These are phyloP conservation scores for Wickerhamomyces tratensis DNA, from an alignment of 805 yeast genomes.

Conservation along the genomic window DNA sequence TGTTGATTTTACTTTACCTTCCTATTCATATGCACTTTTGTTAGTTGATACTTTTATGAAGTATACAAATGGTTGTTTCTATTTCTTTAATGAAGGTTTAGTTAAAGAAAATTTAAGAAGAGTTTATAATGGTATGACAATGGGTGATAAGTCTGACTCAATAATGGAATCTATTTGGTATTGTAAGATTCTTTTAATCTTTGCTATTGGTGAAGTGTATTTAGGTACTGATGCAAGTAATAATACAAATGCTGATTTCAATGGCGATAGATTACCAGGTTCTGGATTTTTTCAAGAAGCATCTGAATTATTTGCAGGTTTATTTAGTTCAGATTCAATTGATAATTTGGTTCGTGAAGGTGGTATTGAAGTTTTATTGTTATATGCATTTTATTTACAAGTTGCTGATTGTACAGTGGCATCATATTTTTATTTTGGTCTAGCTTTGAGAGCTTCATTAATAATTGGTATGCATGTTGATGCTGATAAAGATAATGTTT, in stretches of 20 bases:
- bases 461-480: slow-evolving; percentile 78
- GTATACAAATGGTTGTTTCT: slow-evolving; percentile 77
- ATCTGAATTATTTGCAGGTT: slow-evolving; percentile 63
- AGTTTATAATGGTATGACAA: slow-evolving; percentile 38
- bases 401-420: slow-evolving; percentile 82
- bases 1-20: slow-evolving; percentile 65
- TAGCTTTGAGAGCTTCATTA: slow-evolving; percentile 63
- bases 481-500: slow-evolving; percentile 58
- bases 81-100: slow-evolving; percentile 75
- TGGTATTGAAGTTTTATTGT: slow-evolving; percentile 63
- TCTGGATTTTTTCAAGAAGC: slow-evolving; percentile 73
- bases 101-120: slow-evolving; percentile 59
- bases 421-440: slow-evolving; percentile 71
- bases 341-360: slow-evolving; percentile 73
- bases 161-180: slow-evolving; percentile 73
- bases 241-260: slow-evolving; percentile 33
- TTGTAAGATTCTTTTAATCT: slow-evolving; percentile 62
- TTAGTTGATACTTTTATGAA: slow-evolving; percentile 69
- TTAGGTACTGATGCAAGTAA: slow-evolving; percentile 59
- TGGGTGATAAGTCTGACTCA: slow-evolving; percentile 31
- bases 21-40: slow-evolving; percentile 66
- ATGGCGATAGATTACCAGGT: slow-evolving; percentile 54
- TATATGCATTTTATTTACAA: slow-evolving; percentile 72
- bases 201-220: slow-evolving; percentile 82
- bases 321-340: slow-evolving; percentile 72